Evolutionary conservation across 257 asterid species (phyloP), one percentile per base, ranked within the genome.

Genomic region (Striga asiatica): DNA sequence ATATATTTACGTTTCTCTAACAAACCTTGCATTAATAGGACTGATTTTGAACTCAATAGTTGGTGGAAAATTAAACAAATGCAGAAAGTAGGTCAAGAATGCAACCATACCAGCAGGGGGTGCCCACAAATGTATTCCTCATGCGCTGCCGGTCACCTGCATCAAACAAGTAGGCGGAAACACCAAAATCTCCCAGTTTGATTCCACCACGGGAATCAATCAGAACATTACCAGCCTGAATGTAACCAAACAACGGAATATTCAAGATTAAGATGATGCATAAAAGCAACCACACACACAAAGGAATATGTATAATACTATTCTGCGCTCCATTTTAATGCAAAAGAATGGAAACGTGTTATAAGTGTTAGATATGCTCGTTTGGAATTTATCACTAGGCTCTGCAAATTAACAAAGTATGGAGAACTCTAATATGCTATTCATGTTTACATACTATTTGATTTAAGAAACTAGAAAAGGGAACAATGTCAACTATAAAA

Each of bases 181-280:
- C 99, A 48, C 99, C 99, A 76, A 92, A 92, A 77, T 92, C 99
- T 53, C 99, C 99, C 70, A 92, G 66, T 66, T 92, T 92, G 79
- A 92, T 74, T 65, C 77, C 88, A 54, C 97, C 97, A 50, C 85
- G 93, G 27, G 88, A 20, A 64, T 83, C 97, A 43, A 92, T 77
- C 51, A 92, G 91, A 71, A 92, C 68, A 66, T 92, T 92, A 64
- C 99, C 95, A 67, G 99, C 97, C 99, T 92, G 78, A 19, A 61
- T 67, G 47, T 34, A 64, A 14, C 48, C 58, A 57, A 48, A 62
- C 8, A 48, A 49, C 17, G 55, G 19, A 13, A 60, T 32, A 21
- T 7, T 61, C 50, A n/a, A 54, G 50, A 25, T 59, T 31, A 56
- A 56, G 54, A 51, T 11, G 43, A 37, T 12, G 7, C 32, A n/a